Evolutionary conservation across 2,329 filamentous ascomycete genomes (phyloP).

Genomic region (Cercospora canescens): DNA sequence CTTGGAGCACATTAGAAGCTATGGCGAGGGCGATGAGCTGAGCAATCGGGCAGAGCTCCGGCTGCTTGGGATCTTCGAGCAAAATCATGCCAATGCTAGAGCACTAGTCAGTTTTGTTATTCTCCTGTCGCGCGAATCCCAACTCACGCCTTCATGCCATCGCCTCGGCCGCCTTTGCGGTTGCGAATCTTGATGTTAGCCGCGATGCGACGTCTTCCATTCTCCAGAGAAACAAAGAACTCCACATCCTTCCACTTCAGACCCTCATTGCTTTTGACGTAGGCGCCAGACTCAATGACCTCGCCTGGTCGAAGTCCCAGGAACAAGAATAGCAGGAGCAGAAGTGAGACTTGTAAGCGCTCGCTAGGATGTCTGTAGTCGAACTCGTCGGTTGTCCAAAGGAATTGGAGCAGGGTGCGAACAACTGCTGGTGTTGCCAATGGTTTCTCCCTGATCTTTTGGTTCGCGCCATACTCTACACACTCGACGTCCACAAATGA

Average conservation of each 20-base stretch:
- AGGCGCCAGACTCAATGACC: background rate
- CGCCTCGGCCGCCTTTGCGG: background rate
- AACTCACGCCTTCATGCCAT: conserved; percentile 4
- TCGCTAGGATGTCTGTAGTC: background rate
- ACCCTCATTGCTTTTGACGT: background rate
- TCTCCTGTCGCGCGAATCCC: too few relatives aligned
- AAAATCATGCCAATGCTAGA: background rate
- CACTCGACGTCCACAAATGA: too few relatives aligned
- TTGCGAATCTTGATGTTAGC: background rate
- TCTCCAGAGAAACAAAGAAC: background rate
- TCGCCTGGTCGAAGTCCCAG: background rate
- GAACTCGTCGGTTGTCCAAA: background rate
- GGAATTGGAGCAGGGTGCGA: background rate
- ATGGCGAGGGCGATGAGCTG: background rate
- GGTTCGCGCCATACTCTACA: too few relatives aligned
- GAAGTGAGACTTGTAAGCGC: background rate
- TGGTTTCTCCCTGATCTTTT: background rate
- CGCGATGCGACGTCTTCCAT: background rate
- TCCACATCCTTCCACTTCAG: background rate
- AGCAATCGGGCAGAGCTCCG: background rate
- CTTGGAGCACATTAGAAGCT: background rate
- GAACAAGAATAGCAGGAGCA: background rate
- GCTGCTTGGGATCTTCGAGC: background rate
- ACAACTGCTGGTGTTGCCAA: background rate
- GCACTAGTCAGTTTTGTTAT: background rate